Base-by-base conservation (phyloP, 768 basidiomycete genomes). In the Gloeopeniophorella convolvens region DNA sequence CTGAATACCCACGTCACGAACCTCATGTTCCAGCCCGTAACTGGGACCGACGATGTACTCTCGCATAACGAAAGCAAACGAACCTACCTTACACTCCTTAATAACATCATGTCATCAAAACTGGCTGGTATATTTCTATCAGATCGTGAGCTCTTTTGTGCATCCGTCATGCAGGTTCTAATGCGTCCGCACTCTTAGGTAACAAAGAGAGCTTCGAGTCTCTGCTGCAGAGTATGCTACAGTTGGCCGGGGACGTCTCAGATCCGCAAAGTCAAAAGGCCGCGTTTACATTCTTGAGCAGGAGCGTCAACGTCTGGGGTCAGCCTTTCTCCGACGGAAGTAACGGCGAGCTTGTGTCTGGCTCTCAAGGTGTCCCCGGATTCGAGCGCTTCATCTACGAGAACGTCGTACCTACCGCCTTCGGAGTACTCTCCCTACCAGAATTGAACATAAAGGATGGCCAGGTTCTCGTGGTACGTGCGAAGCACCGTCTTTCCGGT, bases 331-430 rank as follows among this genome's bases (percentile, higher is more conserved):
- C 69, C 0, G 59, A 63, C 20, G 68, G 61, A 46, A 60, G 54
- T 34, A 60, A 50, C 13, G 57, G 55, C 21, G 57, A 56, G 20
- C 15, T 35, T 18, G 51, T 58, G 10, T 46, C 59, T 1, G 43
- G 45, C 12, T 45, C 69, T 24, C 63, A 59, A 18, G 69, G 73
- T 10, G 67, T 98, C 36, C 91, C 92, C 10, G 94, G 95, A 1
- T 97, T 96, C 58, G 93, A 97, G 58, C 77, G 80, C 12, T 94
- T 94, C 64, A 78, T 95, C 26, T 98, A 98, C 60, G 86, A 93
- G 54, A 79, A 83, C 11, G 68, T 95, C 28, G 72, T 98, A 44
- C 89, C 91, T 10, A 70, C 80, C 2, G 85, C 83, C 20, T 96
- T 99, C 66, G 76, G 81, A 7, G 79, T 97, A 4, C 79, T 91